These are phyloP conservation scores for Solanum clarkiae DNA, from an alignment of 257 asterid genomes.

Conservation along the genomic window DNA sequence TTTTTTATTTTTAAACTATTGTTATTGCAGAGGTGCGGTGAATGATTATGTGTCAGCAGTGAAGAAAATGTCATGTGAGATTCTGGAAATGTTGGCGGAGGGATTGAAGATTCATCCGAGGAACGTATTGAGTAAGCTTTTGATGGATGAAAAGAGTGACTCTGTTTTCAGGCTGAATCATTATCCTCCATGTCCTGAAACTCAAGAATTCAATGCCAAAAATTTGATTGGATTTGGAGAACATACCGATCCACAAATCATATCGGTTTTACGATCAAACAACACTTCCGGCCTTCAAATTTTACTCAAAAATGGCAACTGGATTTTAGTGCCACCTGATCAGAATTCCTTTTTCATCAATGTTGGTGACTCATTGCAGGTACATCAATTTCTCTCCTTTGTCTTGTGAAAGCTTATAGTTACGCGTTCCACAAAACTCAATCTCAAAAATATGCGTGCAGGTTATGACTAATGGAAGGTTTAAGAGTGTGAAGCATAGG, in stretches of 20 bases:
- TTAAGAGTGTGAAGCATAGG: constrained; percentile 5
- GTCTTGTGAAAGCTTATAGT: neutral
- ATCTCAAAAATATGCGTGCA: neutral
- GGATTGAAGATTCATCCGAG: constrained; percentile 9
- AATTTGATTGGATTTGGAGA: constrained; percentile 18
- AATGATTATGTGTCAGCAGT: constrained; percentile 7
- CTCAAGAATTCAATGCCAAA: constrained; percentile 1
- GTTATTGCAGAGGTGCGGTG: neutral
- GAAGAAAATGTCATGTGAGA: constrained; percentile 13
- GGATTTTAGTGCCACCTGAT: constrained; percentile 22
- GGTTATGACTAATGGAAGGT: constrained; percentile 12
- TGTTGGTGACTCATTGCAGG: constrained; percentile 26
- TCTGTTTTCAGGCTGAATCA: constrained; percentile 16
- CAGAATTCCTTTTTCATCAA: constrained; percentile 7
- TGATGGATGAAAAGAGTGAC: constrained; percentile 14
- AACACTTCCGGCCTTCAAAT: constrained; percentile 15
- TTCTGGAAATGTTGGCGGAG: constrained; percentile 15
- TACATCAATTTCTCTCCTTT: neutral
- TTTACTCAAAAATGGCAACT: constrained; percentile 8
- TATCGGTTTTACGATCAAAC: constrained; percentile 19
- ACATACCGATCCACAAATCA: constrained; percentile 25
- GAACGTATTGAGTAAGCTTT: constrained; percentile 10
- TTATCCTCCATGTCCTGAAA: constrained; percentile 18
- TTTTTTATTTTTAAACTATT: neutral
- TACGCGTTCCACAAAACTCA: neutral